phyloP scores from a whole-genome alignment of 2,329 filamentous ascomycete species.

The Fusarium anguioides region DNA sequence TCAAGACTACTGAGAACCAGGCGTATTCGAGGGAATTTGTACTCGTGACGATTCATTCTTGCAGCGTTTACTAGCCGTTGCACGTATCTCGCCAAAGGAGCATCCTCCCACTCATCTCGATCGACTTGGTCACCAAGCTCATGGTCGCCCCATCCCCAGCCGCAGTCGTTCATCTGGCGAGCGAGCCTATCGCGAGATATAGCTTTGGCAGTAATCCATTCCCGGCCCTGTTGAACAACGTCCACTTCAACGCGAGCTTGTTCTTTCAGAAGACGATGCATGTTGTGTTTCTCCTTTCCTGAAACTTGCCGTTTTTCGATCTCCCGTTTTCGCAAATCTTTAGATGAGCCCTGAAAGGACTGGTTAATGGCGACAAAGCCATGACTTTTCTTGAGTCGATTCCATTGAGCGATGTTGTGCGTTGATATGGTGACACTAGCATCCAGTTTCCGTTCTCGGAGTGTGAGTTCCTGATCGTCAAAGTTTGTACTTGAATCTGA shows the following conservation, averaged over 20 bases:
- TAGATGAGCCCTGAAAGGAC: conserved; percentile 49
- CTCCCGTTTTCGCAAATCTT: conserved; percentile 41
- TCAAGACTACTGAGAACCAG: conserved; percentile 51
- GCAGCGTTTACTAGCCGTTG: conserved; percentile 52
- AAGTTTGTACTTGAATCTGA: conserved; percentile 9
- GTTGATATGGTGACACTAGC: conserved; percentile 37
- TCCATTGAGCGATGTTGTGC: conserved; percentile 47
- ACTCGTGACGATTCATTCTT: conserved; percentile 52
- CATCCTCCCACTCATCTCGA: conserved; percentile 51
- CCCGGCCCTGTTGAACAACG: conserved; percentile 50
- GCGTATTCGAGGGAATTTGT: conserved; percentile 51
- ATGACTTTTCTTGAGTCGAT: conserved; percentile 48
- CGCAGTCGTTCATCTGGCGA: conserved; percentile 55
- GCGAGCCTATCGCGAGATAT: conserved; percentile 50
- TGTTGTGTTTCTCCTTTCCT: conserved; percentile 43
- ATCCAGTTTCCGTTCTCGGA: conserved; percentile 40
- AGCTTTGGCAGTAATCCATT: conserved; percentile 51
- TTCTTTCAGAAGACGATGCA: conserved; percentile 50
- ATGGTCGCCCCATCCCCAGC: conserved; percentile 56
- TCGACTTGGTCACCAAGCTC: conserved; percentile 47
- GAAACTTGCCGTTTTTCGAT: conserved; percentile 38
- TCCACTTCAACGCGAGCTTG: conserved; percentile 51
- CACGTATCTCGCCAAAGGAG: conserved; percentile 49
- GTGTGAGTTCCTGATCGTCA: conserved; percentile 10
- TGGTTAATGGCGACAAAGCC: conserved; percentile 48